Evolutionary conservation across 768 basidiomycete species (phyloP), one percentile per base, ranked within the genome.

Genomic region (Serendipita sp.): DNA sequence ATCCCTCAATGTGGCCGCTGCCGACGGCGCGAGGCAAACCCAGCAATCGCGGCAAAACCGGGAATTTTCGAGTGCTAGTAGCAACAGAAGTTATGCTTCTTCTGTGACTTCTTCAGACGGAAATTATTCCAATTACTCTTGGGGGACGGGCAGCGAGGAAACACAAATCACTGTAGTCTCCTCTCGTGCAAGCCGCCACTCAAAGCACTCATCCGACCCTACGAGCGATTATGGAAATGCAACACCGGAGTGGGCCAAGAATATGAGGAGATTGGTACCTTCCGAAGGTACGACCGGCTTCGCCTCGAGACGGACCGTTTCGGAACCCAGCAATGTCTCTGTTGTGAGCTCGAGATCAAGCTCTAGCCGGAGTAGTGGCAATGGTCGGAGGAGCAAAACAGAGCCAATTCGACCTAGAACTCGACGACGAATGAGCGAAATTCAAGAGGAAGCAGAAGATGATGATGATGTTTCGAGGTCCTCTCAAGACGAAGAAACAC

Each of bases 201-300:
- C 53, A 44, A 46, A 43, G 33, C 36, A 68, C 31, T 15, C 4
- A 44, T 63, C 31, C 18, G 48, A 31, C 15, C 37, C 34, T 31
- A 50, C 34, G 36, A 50, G 11, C 34, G 15, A 18, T 18, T 34
- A 16, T 18, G 62, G 29, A 16, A 77, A 77, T 69, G 79, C 78
- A 2, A 79, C 82, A 68, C 77, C 82, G 62, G 81, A 85, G 67
- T 87, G 84, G 86, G 79, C 82, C 11, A 80, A 78, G 66, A 85
- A 87, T 60, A 80, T 85, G 16, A 78, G 83, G 37, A 86, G 82
- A 83, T 80, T 88, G 34, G 79, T 74, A 34, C 70, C 75, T 62
- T 70, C 80, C 44, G 70, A 11, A 31, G 37, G 43, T 45, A 13
- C 50, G 16, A 40, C 40, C 62, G 63, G 45, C 15, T 40, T 6